Base-by-base conservation (phyloP, 2,329 filamentous ascomycete genomes). In the Zymoseptoria ardabiliae region DNA sequence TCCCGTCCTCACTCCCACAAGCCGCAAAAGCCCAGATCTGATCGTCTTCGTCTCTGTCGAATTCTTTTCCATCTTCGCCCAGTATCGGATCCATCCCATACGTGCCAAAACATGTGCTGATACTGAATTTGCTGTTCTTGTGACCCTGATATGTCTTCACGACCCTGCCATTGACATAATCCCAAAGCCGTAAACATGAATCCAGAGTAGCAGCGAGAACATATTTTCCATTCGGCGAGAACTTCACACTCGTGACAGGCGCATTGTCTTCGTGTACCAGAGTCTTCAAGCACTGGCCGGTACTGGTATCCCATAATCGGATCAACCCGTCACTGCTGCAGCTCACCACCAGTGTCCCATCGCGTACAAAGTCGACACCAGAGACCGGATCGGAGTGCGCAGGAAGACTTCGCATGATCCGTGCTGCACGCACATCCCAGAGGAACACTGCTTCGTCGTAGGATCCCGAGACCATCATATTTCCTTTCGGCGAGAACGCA, bases 81-180 rank as follows among this genome's bases (percentile, higher is more conserved):
- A 22, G 30, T 13, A 13, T 10, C 54, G 35, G 5, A 23, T 60
- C 56, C 75, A 68, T 56, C 0, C 79, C 78, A 63, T 88, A 87
- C 1, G 84, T 81, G 11, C 90, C 92, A 70, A 97, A 97, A 49
- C 87, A 87, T 3, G 91, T 90, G 2, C 85, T 85, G n/a, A 97
- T 81, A 65, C 90, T 93, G 75, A 89, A 97, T 62, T 87, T 87
- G 57, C 85, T 81, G 73, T 99, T 99, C 57, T 79, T 77, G 70
- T 97, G 94, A 0, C 94, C 94, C 72, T 97, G 91, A 74, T 97
- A 99, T 13, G 94, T 99, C 80, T 99, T 99, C 69, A 96, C 88
- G 67, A 94, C 94, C 25, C 86, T 85, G 7, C 93, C 93, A 45
- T 91, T 85, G 8, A 96, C 88, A 72, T 97, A 99, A 73, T 97